Evolutionary conservation across 1,284 basidiomycete genomes (phyloP).

Genomic region (Austropuccinia psidii): DNA sequence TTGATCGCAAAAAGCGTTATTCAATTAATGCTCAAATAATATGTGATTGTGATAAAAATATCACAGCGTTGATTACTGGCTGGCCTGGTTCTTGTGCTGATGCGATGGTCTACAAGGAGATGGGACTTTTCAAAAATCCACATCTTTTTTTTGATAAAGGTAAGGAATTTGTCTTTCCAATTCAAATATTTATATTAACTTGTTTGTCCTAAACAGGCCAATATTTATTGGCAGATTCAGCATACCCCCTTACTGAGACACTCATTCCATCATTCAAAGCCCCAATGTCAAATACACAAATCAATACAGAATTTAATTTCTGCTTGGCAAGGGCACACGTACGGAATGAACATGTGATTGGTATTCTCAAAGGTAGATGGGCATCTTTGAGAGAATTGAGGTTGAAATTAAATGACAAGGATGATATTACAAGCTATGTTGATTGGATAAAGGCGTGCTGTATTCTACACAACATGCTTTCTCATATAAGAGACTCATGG

Average conservation of each 20-base stretch:
- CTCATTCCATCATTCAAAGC: conserved; percentile 4
- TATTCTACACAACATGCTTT: no score
- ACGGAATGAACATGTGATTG: conserved; percentile 9
- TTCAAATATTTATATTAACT: no score
- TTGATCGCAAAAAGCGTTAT: background rate
- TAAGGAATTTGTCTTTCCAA: background rate
- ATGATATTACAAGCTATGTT: no score
- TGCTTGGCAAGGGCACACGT: background rate
- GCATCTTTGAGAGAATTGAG: no score
- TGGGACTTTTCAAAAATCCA: background rate
- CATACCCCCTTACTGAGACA: background rate
- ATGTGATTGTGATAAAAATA: conserved; percentile 18
- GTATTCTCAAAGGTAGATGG: conserved; percentile 16
- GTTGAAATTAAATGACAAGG: no score
- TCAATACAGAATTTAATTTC: conserved; percentile 6
- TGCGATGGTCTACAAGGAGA: no score
- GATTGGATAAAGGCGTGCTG: no score
- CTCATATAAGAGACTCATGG: no score
- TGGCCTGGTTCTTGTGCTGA: conserved; percentile 18
- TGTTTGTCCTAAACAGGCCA: conserved; percentile 2
- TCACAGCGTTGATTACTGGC: conserved; percentile 3
- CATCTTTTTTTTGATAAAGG: background rate
- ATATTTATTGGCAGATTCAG: conserved; percentile 10
- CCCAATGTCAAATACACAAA: background rate
- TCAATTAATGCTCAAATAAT: conserved; percentile 13